Evolutionary conservation across 495 filamentous ascomycete species (phyloP).

Genomic region (Penicillium turbatum): DNA sequence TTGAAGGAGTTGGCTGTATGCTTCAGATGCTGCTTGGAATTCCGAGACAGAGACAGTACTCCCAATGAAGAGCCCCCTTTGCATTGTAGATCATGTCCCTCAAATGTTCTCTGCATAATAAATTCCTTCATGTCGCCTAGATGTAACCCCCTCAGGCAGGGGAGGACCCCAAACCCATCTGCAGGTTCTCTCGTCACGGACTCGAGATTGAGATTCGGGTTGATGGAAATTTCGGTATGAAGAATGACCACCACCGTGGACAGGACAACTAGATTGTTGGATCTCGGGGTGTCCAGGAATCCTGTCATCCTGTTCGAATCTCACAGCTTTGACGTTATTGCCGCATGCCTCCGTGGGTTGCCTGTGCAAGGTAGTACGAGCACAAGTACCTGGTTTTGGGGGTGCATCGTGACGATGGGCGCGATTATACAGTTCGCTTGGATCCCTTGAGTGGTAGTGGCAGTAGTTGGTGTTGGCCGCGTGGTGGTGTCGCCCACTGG

Average conservation of each 20-base stretch:
- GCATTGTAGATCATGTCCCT: background rate
- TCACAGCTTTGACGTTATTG: background rate
- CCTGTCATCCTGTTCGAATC: background rate
- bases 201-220: background rate
- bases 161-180: conserved; percentile 5
- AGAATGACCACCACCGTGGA: background rate
- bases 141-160: background rate
- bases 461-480: background rate
- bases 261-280: no score
- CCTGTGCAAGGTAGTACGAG: background rate
- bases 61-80: background rate
- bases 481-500: background rate
- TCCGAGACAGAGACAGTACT: no score
- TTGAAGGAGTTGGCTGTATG: no score
- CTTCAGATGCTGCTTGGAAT: no score
- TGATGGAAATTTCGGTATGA: background rate
- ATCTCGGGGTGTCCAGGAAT: background rate
- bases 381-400: background rate
- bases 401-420: background rate
- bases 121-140: background rate
- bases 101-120: background rate
- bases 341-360: background rate
- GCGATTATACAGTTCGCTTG: background rate
- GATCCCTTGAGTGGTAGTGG: background rate
- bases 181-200: background rate